Base-by-base conservation (phyloP, 257 asterid species). In the Henckelia pumila region DNA sequence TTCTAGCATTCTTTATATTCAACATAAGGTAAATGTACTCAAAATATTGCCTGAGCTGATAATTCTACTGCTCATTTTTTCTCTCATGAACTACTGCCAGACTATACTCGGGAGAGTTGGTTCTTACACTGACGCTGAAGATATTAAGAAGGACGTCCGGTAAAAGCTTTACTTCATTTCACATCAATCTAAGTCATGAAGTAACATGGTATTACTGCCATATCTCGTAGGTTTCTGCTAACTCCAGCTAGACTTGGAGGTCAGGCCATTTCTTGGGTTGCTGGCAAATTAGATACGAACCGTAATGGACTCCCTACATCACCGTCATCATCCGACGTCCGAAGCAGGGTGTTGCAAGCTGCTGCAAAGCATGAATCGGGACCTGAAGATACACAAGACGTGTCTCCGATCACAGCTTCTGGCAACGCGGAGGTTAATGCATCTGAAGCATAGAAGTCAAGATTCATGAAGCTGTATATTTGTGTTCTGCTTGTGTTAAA, bases 341-440 rank as follows among this genome's bases (percentile, higher is more conserved):
- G 83, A 72, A 89, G 75, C 86, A 76, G 96, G 80, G 98, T 92
- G 59, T 69, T 89, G 78, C 98, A 89, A 73, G 98, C 98, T 59
- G 98, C 96, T 29, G 98, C 98, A 19, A 92, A 89, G 88, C 96
- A 85, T 22, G 91, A 92, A 80, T 87, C 98, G 49, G 94, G 86
- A 64, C 98, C 85, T 7, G 80, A 81, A 75, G 91, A 81, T 68
- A 52, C 71, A 55, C 82, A 80, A 77, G 90, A 76, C 55, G 69
- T 70, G 1, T 61, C 92, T 56, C 80, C 77, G 44, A 56, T 59
- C 40, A 59, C 67, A 49, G 44, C 68, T 28, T 66, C 93, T 68
- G 73, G 76, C 63, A 83, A 66, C 19, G 89, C 82, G 65, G 87
- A 82, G 68, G 71, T 82, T 28, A 91, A 84, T 75, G 74, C 78